These are phyloP conservation scores for Choiromyces venosus DNA, from an alignment of 495 filamentous ascomycete genomes.

Conservation along the genomic window DNA sequence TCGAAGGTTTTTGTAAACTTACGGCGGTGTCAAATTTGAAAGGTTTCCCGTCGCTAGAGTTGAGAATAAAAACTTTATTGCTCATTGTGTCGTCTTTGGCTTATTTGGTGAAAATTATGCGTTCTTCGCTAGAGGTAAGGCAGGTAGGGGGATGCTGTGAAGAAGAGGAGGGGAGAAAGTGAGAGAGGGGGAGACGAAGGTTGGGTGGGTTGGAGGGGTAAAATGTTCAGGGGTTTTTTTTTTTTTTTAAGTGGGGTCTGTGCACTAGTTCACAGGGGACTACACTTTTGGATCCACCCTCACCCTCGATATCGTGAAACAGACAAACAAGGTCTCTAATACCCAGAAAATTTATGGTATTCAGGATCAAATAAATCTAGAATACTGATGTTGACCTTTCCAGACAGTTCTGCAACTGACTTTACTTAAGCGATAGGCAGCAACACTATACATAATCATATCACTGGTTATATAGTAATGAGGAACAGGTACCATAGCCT, in stretches of 20 bases:
- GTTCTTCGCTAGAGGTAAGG: neutral
- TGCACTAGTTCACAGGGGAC: neutral
- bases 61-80: slow-evolving; percentile 73
- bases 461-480: neutral
- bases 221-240: neutral
- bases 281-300: neutral
- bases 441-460: too few relatives aligned
- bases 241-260: neutral
- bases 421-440: too few relatives aligned
- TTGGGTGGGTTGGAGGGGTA: neutral
- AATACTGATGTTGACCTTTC: neutral
- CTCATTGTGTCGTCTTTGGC: slow-evolving; percentile 27
- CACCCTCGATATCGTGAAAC: neutral
- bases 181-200: neutral
- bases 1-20: slow-evolving; percentile 11
- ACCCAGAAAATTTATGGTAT: neutral
- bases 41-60: slow-evolving; percentile 61
- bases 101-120: neutral
- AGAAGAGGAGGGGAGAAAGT: neutral
- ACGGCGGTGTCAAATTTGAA: slow-evolving; percentile 80
- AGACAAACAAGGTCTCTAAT: neutral
- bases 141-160: neutral
- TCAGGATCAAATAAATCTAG: neutral
- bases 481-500: neutral
- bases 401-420: too few relatives aligned